Base-by-base conservation (phyloP, 495 filamentous ascomycete genomes). In the Podospora appendiculata region DNA sequence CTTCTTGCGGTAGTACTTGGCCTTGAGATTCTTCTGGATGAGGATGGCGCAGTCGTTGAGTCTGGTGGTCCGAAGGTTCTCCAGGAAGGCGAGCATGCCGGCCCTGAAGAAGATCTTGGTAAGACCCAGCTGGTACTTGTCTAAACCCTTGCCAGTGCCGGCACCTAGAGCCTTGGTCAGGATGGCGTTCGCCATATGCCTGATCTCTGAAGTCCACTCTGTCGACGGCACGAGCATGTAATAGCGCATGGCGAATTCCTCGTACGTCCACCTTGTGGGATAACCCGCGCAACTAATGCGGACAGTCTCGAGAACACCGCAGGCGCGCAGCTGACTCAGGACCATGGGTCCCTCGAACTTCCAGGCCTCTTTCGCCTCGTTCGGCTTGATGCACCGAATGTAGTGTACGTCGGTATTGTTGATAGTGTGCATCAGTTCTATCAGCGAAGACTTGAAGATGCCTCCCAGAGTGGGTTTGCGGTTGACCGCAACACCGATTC, bases 271-370 rank as follows among this genome's bases (percentile, higher is more conserved):
- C 62, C 93, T 78, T 38, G 94, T 97, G 11, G 93, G 93, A 64
- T 99, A 99, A 51, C 93, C 93, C 58, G 93, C 93, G 62, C 90
- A 96, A 73, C 89, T 95, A 64, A 99, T 99, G 66, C 94, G 83
- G 45, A 99, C 92, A 12, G 93, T 99, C 70, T 99, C 93, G 53
- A 99, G 79, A 19, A 99, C 94, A 89, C 93, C 93, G 76, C 93
- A 99, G 67, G 93, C 93, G 65, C 95, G 82, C 61, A 99, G 76
- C 66, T 99, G 93, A 70, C 89, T 95, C 46, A 99, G 82, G 56
- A 99, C 93, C 93, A 99, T 99, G 11, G 93, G 93, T 0, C 93
- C 93, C 69, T 99, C 94, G 55, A 97, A 99, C 55, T 94, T 94
- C 93, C 93, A 99, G 3, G 94, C 78, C 55, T 85, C 88, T 69